phyloP scores from a whole-genome alignment of 306 rosid genomes.

The Fragaria vesca region DNA sequence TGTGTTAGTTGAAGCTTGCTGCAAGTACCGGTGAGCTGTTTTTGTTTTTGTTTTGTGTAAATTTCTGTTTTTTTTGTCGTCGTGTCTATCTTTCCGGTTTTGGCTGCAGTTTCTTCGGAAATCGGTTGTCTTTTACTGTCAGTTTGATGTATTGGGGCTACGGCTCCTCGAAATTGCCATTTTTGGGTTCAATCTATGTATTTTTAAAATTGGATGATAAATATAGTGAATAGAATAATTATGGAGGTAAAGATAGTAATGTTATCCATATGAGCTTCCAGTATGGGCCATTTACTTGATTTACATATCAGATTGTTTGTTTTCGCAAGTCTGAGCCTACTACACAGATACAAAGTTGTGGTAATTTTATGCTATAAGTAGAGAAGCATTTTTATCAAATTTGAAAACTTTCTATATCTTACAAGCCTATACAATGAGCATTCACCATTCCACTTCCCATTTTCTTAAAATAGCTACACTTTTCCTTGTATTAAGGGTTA shows the following conservation, averaged over 20 bases:
- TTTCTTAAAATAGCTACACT: neutral
- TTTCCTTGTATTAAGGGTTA: neutral
- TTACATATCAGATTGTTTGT: conserved; percentile 4
- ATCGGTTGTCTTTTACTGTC: neutral
- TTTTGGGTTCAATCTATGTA: neutral
- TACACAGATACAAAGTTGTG: neutral
- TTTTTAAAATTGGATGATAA: neutral
- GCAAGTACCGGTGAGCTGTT: conserved; percentile 18
- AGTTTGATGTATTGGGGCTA: neutral
- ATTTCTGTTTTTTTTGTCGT: neutral
- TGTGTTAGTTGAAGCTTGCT: conserved; percentile 23
- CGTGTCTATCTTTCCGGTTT: neutral
- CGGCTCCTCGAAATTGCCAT: conserved; percentile 10
- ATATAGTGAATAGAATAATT: neutral
- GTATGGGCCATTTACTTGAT: neutral
- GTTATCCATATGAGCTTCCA: neutral
- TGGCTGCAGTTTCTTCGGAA: neutral
- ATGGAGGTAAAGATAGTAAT: neutral
- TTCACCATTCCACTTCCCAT: neutral
- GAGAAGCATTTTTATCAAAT: neutral
- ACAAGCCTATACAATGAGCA: neutral
- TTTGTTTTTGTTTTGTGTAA: neutral
- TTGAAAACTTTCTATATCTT: neutral
- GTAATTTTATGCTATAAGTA: neutral
- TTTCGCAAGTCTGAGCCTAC: neutral